These are phyloP conservation scores for Ochromonas danica DNA, from an alignment of 108 stramenopile species.

Conservation along the genomic window DNA sequence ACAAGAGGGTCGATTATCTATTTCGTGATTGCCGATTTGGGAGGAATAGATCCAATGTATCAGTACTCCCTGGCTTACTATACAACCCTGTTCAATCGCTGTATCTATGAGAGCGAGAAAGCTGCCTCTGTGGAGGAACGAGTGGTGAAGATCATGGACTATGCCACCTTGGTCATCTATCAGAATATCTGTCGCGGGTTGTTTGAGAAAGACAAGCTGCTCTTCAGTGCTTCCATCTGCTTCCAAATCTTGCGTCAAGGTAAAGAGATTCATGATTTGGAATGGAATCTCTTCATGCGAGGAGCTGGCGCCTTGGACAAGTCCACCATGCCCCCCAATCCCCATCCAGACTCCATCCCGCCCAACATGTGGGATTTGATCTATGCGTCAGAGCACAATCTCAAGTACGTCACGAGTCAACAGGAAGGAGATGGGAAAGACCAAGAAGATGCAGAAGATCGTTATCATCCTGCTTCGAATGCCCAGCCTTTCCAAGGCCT, in stretches of 20 bases:
- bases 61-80: slow-evolving; percentile 62
- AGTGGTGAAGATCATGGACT: slow-evolving; percentile 52
- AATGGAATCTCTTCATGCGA: slow-evolving; percentile 58
- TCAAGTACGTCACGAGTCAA: neutral
- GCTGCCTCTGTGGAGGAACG: slow-evolving; percentile 41
- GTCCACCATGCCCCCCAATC: slow-evolving; percentile 40
- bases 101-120: slow-evolving; percentile 51
- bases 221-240: slow-evolving; percentile 58
- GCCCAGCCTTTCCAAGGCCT: slow-evolving; percentile 49
- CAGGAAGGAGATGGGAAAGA: slow-evolving; percentile 24
- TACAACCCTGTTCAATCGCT: slow-evolving; percentile 54
- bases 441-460: neutral
- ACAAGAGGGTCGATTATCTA: slow-evolving; percentile 61
- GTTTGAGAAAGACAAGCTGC: slow-evolving; percentile 59
- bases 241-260: slow-evolving; percentile 58
- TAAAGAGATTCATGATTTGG: slow-evolving; percentile 35
- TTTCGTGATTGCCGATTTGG: slow-evolving; percentile 65
- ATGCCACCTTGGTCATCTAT: slow-evolving; percentile 54
- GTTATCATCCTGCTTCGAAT: neutral
- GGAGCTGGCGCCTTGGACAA: slow-evolving; percentile 56
- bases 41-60: slow-evolving; percentile 66
- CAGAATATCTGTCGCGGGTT: slow-evolving; percentile 63
- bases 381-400: slow-evolving; percentile 40
- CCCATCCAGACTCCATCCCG: slow-evolving; percentile 40
- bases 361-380: slow-evolving; percentile 60